Evolutionary conservation across 495 filamentous ascomycete species (phyloP).

Genomic region (Penicillium roqueforti): DNA sequence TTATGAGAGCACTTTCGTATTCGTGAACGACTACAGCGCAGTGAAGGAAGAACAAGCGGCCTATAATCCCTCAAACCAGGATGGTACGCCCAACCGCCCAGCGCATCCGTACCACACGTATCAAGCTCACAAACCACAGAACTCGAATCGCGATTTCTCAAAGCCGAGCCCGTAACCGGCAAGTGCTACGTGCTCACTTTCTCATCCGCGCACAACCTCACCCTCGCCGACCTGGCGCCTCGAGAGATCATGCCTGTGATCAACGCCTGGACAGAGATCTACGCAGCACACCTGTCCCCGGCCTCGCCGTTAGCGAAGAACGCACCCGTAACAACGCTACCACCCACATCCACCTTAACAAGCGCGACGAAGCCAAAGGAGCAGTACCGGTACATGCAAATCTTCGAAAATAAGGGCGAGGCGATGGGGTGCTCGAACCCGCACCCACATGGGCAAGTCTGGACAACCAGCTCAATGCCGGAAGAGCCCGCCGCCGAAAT

Average conservation of each 20-base stretch:
- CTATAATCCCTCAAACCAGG: slow-evolving; percentile 52
- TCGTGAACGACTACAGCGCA: slow-evolving; percentile 96
- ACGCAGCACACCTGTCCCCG: slow-evolving; percentile 72
- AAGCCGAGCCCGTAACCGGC: slow-evolving; percentile 80
- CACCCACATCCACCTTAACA: slow-evolving; percentile 45
- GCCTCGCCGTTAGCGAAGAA: slow-evolving; percentile 58
- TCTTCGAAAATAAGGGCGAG: slow-evolving; percentile 97
- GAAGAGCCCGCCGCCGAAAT: slow-evolving; percentile 83
- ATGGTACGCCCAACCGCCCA: slow-evolving; percentile 35
- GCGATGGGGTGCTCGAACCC: slow-evolving; percentile 99
- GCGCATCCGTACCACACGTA: neutral
- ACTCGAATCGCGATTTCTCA: slow-evolving; percentile 72
- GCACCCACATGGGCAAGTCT: slow-evolving; percentile 94
- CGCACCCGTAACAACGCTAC: slow-evolving; percentile 43
- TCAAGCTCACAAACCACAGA: slow-evolving; percentile 39
- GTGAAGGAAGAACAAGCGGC: slow-evolving; percentile 87
- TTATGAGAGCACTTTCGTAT: slow-evolving; percentile 84
- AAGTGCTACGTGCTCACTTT: slow-evolving; percentile 98
- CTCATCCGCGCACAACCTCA: slow-evolving; percentile 82
- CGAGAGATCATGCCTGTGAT: slow-evolving; percentile 71
- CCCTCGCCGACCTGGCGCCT: slow-evolving; percentile 77
- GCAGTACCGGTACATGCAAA: slow-evolving; percentile 96
- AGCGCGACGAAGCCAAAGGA: slow-evolving; percentile 54
- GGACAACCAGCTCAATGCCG: slow-evolving; percentile 85
- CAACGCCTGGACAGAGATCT: slow-evolving; percentile 83